Percentiles rank a stretch among this genome's conserved stretches.
phyloP scores from a whole-genome alignment of 345 rosid genomes.

The Angophora floribunda region DNA sequence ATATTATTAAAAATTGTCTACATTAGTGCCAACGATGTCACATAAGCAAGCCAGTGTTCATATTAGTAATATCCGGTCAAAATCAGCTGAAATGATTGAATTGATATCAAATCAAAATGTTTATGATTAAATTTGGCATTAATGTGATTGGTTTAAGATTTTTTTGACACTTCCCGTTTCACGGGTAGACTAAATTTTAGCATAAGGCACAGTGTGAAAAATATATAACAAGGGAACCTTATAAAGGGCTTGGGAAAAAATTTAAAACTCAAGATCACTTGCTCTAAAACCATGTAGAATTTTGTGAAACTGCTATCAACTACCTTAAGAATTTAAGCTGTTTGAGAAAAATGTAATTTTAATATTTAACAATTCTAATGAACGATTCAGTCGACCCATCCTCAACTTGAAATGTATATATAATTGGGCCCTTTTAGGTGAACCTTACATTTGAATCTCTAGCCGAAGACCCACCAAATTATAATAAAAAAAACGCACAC shows the following conservation, averaged over 20 bases:
- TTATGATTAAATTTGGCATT: too few relatives aligned
- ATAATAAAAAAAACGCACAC: not conserved
- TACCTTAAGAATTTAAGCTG: accelerated
- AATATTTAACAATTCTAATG: not conserved
- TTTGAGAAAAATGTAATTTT: accelerated
- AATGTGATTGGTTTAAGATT: too few relatives aligned
- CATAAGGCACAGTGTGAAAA: not conserved
- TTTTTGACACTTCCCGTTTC: not conserved
- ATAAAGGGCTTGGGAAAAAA: not conserved
- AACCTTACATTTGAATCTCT: not conserved
- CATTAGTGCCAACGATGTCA: too few relatives aligned
- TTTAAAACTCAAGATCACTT: not conserved
- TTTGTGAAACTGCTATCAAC: not conserved
- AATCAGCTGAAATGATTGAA: too few relatives aligned
- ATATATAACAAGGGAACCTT: not conserved
- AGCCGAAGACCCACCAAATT: not conserved
- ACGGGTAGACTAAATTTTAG: not conserved
- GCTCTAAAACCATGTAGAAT: not conserved
- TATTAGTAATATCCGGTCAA: too few relatives aligned
- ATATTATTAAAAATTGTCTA: too few relatives aligned
- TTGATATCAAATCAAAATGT: too few relatives aligned
- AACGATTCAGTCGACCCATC: not conserved
- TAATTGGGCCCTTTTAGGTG: not conserved
- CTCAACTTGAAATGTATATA: not conserved
- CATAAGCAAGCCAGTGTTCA: too few relatives aligned